Base-by-base conservation (phyloP, 148 eudicot genomes). In the Oxyria digyna region DNA sequence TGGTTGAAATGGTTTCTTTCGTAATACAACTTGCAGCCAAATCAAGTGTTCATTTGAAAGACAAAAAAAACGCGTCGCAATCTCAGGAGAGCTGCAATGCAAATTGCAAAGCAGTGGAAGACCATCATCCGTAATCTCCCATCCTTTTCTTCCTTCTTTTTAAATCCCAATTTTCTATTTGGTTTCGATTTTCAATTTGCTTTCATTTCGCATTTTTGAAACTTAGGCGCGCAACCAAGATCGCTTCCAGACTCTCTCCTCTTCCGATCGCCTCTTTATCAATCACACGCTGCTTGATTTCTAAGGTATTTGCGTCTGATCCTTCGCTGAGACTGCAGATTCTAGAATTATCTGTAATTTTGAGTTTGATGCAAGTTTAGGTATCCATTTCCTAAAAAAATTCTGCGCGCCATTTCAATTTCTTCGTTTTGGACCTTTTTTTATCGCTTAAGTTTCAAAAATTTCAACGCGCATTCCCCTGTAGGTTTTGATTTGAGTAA, bases 71-170 rank as follows among this genome's bases (percentile, higher is more conserved):
- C 62, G 62, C 62, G 62, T 20, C 31, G 62, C 27, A 52, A 52
- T 52, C 62, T 23, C 62, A 52, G 62, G 31, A 24, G 37, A 59
- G 14, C 37, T 59, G 37, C 29, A 59, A 59, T 17, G 68, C 68
- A 29, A 59, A 27, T 18, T 59, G 37, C 29, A 59, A 59, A 35
- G 68, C 68, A 29, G 68, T 65, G 68, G 45, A n/a, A 65, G 68
- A 27, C 45, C 68, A 65, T 41, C 41, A 66, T 66, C 45, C 45
- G 43, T 14, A 66, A 65, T n/a, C 14, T 37, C 29, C 27, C 1
- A 35, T n/a, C 68, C 3, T 4, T 65, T 17, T 32, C 35, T 63
- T 5, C 4, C 26, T 32, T 5, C 55, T 49, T 49, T 24, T 21
- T n/a, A 65, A 40, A 21, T 14, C 14, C 37, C 18, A 5, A 8